These are phyloP conservation scores for Gossypium sturtianum DNA, from an alignment of 345 rosid genomes.

Conservation along the genomic window DNA sequence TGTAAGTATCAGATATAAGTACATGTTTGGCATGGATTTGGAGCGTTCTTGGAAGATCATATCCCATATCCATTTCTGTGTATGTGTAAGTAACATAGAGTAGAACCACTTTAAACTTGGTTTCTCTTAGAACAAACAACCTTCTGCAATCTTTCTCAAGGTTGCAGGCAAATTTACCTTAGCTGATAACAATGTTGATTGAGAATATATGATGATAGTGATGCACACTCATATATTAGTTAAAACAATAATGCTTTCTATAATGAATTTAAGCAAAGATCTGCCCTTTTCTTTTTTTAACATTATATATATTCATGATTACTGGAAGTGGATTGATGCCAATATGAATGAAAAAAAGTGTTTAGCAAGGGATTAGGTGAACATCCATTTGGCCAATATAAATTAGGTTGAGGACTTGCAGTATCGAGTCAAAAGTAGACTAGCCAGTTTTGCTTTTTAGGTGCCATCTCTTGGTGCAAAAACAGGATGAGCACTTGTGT, in stretches of 20 bases:
- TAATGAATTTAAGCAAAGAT: constrained; percentile 21
- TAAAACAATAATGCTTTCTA: constrained; percentile 11
- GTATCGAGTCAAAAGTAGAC: constrained; percentile 18
- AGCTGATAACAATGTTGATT: neutral
- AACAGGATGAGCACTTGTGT: neutral
- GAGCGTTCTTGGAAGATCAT: too few relatives aligned
- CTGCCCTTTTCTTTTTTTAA: constrained; percentile 29
- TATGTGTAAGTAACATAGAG: too few relatives aligned
- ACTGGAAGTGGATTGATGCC: constrained; percentile 27
- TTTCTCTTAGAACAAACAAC: neutral
- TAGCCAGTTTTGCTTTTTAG: constrained; percentile 15
- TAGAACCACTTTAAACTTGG: neutral
- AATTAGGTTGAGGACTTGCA: constrained; percentile 10
- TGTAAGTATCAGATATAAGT: too few relatives aligned
- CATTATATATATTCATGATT: constrained; percentile 18
- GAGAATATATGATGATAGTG: neutral
- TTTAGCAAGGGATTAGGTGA: constrained; percentile 30
- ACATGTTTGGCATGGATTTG: too few relatives aligned
- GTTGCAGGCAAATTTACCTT: neutral
- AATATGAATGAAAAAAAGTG: constrained; percentile 14
- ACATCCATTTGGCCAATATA: constrained; percentile 38
- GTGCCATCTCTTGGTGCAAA: constrained; percentile 19
- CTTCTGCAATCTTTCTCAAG: neutral
- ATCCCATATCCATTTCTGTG: too few relatives aligned
- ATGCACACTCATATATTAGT: constrained; percentile 4